Evolutionary conservation across 257 asterid species (phyloP).

Genomic region (Paulownia fortunei): DNA sequence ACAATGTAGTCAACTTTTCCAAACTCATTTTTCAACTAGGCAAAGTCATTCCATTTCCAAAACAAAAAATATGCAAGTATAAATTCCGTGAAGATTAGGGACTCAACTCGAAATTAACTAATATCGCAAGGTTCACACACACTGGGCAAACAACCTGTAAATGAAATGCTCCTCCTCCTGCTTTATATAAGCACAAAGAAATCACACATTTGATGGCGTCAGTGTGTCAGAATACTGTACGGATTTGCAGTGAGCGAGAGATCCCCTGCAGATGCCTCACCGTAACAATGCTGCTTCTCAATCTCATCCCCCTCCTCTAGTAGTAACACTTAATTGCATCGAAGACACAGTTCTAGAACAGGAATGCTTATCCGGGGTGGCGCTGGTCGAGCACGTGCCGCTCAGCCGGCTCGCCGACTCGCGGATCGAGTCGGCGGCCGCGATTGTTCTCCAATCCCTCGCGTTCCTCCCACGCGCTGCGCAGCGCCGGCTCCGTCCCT

Average conservation of each 20-base stretch:
- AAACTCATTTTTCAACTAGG: background rate
- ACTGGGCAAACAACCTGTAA: background rate
- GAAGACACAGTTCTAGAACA: constrained; percentile 75
- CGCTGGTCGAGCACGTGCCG: constrained; percentile 87
- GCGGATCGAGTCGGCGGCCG: constrained; percentile 85
- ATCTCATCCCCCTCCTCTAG: constrained; percentile 58
- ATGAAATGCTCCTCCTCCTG: background rate
- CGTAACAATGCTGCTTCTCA: constrained; percentile 38
- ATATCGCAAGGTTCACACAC: background rate
- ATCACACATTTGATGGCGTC: background rate
- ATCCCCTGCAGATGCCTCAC: constrained; percentile 57
- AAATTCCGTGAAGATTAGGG: background rate
- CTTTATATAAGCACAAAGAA: background rate
- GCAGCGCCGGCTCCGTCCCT: constrained; percentile 90
- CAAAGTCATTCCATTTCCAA: background rate
- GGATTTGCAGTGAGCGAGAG: constrained; percentile 29
- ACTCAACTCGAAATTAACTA: background rate
- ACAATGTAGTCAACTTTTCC: background rate
- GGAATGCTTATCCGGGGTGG: constrained; percentile 74
- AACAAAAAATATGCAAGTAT: background rate
- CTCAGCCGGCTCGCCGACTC: constrained; percentile 84
- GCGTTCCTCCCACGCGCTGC: constrained; percentile 98
- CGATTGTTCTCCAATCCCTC: constrained; percentile 86
- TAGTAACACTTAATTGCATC: constrained; percentile 85
- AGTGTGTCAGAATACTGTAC: background rate